phyloP scores from a whole-genome alignment of 805 yeast species.

The Saccharomycopsis vini region DNA sequence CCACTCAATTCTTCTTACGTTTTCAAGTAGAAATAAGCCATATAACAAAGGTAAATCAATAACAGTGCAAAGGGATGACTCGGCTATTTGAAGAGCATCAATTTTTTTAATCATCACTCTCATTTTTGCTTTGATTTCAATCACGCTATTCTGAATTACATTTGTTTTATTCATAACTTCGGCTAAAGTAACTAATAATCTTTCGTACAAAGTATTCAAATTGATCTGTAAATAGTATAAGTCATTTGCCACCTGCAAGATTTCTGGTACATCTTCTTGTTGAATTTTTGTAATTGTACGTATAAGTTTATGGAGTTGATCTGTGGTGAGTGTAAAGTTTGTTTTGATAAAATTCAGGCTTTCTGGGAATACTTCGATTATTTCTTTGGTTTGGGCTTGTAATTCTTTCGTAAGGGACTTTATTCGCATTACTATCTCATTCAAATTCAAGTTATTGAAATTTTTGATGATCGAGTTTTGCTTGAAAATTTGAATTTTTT shows the following conservation, averaged over 20 bases:
- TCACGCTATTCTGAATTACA: constrained; percentile 8
- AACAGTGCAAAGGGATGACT: constrained; percentile 30
- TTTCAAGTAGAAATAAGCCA: constrained; percentile 60
- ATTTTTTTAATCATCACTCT: constrained; percentile 19
- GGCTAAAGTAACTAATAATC: constrained; percentile 19
- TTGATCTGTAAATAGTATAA: constrained; percentile 29
- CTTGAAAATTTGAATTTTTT: constrained; percentile 31
- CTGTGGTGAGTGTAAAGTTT: constrained; percentile 17
- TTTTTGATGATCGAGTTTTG: constrained; percentile 30
- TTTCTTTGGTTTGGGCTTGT: constrained; percentile 21
- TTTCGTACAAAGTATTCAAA: constrained; percentile 29
- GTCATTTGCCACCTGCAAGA: constrained; percentile 27
- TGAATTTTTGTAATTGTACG: constrained; percentile 22
- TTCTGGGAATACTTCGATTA: constrained; percentile 17
- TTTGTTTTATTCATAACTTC: constrained; percentile 20
- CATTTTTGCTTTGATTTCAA: constrained; percentile 21
- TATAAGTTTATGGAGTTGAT: constrained; percentile 4
- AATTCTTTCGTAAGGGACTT: constrained; percentile 19
- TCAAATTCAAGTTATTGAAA: constrained; percentile 22
- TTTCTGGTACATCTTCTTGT: constrained; percentile 24
- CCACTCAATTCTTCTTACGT: constrained; percentile 53
- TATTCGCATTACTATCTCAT: constrained; percentile 20
- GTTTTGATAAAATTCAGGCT: constrained; percentile 12
- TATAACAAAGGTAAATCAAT: constrained; percentile 64
- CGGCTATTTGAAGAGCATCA: constrained; percentile 26